phyloP scores from a whole-genome alignment of 495 filamentous ascomycete genomes.

The Trichoderma erinaceum region DNA sequence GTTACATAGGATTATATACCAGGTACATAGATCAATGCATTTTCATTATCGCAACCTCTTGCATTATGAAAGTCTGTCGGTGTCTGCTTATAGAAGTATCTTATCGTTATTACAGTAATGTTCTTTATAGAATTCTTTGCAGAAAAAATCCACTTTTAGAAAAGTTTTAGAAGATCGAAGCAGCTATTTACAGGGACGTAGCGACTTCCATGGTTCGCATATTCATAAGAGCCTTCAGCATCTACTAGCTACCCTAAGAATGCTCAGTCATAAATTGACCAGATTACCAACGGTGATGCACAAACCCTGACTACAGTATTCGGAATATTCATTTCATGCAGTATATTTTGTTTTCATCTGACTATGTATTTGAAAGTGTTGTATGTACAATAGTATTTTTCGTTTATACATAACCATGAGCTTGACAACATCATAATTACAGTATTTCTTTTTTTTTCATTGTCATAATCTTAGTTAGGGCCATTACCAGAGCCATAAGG shows the following conservation, averaged over 20 bases:
- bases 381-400: background rate
- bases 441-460: background rate
- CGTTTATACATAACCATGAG: background rate
- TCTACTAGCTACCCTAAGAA: background rate
- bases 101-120: background rate
- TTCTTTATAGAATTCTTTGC: background rate
- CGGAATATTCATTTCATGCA: background rate
- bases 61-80: background rate
- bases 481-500: conserved; percentile 7
- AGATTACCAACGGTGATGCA: background rate
- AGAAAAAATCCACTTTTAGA: background rate
- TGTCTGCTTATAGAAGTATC: background rate
- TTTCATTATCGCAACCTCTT: background rate
- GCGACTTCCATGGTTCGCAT: background rate
- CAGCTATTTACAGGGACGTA: background rate
- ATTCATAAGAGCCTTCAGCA: background rate
- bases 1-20: background rate
- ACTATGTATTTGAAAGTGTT: background rate
- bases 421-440: background rate
- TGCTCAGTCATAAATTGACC: background rate
- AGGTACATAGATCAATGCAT: background rate
- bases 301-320: background rate
- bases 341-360: background rate
- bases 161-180: background rate
- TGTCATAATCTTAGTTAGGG: background rate